A percentile compares a stretch with the other conserved stretches of the same genome.
Evolutionary conservation across 225 moss, liverwort and hornwort species (phyloP).

Genomic region (Pseudoscleropodium purum): DNA sequence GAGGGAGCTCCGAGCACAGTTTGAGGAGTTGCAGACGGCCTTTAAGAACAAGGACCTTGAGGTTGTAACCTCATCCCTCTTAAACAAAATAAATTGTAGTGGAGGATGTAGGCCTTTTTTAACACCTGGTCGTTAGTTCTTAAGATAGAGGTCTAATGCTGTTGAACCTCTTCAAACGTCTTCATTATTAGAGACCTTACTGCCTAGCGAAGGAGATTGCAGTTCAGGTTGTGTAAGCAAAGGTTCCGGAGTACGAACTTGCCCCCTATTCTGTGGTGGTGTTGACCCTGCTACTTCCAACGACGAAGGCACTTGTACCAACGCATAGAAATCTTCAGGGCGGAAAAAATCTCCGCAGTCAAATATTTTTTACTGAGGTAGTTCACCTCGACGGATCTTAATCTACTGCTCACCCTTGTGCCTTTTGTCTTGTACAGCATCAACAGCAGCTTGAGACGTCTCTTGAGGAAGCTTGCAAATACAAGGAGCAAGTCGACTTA

Average conservation of each 20-base stretch:
- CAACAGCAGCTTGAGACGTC: slow-evolving; percentile 44
- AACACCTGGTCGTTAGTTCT: not conserved
- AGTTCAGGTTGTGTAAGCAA: not conserved
- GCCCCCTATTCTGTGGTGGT: not conserved
- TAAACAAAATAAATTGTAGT: not conserved
- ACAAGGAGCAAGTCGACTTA: slow-evolving; percentile 37
- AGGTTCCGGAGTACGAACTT: not conserved
- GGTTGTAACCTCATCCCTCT: not conserved
- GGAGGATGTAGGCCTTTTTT: not conserved
- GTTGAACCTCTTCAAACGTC: not conserved
- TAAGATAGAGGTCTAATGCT: not conserved
- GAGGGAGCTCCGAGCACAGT: slow-evolving; percentile 47
- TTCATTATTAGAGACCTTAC: not conserved
- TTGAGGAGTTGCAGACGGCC: slow-evolving; percentile 43
- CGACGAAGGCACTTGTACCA: not conserved
- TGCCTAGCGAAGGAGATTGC: not conserved
- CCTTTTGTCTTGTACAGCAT: slow-evolving; percentile 18
- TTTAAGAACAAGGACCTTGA: slow-evolving; percentile 51
- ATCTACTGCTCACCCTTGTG: not conserved
- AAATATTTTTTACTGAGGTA: not conserved
- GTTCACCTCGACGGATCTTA: not conserved
- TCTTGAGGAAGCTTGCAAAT: slow-evolving; percentile 39
- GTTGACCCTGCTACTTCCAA: not conserved
- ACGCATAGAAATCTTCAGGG: not conserved
- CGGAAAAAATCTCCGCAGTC: not conserved